Base-by-base conservation (phyloP, 495 filamentous ascomycete species). In the Symbiotaphrina buchneri region DNA sequence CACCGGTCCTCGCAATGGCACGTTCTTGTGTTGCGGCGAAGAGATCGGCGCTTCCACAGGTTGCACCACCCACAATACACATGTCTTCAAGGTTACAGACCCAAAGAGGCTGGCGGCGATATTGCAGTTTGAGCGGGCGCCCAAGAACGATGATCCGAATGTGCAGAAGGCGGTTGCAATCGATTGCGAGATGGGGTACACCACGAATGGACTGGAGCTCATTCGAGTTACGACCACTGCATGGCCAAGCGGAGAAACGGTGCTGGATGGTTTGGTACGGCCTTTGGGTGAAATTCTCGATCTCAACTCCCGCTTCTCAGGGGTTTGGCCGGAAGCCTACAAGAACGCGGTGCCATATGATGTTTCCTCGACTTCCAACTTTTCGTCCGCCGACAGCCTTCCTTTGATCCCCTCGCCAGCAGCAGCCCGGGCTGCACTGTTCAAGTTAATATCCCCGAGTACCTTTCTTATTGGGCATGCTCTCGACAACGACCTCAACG, bases 111-210 rank as follows among this genome's bases (percentile, higher is more conserved):
- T 99, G 24, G 79, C 80, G 1, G 54, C 71, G 0, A 51, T 84
- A 5, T 58, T 84, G 36, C 80, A 79, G 21, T 99, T 93, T 44
- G 59, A 65, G 31, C 45, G 64, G 36, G 95, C 90, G 2, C 81
- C 84, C 29, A 50, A 55, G 6, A 41, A 54, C 3, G 29, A 37
- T 23, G 23, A 27, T 5, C 8, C 33, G 4, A 29, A 33, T 24
- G 19, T 15, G 3, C 35, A 36, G 21, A 21, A 30, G 2, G 27
- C 69, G 2, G 65, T 95, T 10, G 72, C 68, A 41, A 74, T 99
- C 40, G 87, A 99, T 47, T 93, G 90, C 45, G 87, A 99, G 44
- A 99, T 99, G 87, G 77, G 78, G 6, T 99, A 87, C 46, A 95
- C 87, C 0, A 73, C 73, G 1, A 39, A 71, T 21, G 87, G 87